These are phyloP conservation scores for Solanum tarijense DNA, from an alignment of 257 asterid genomes.

Conservation along the genomic window DNA sequence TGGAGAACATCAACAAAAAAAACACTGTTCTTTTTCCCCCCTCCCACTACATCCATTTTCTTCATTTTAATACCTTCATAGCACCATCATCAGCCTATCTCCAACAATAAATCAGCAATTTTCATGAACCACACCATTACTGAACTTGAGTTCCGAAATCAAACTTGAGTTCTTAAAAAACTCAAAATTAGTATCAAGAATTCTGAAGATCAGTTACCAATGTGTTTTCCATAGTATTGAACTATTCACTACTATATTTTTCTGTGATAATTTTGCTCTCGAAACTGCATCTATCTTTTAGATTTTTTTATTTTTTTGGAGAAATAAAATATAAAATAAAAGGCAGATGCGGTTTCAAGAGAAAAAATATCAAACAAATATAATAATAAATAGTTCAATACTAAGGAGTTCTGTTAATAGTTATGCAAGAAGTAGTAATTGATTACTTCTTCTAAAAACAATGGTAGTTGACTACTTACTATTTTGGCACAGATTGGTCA, in stretches of 20 bases:
- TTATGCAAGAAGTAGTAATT: not conserved
- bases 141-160: not conserved
- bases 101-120: not conserved
- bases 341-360: not conserved
- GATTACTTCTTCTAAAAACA: not conserved
- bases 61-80: not conserved
- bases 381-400: not conserved
- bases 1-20: not conserved
- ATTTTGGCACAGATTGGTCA: not conserved
- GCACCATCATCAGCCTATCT: not conserved
- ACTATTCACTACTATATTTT: not conserved
- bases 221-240: not conserved
- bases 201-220: not conserved
- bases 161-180: not conserved
- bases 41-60: not conserved
- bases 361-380: not conserved
- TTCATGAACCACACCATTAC: not conserved
- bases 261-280: not conserved
- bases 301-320: not conserved
- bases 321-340: not conserved
- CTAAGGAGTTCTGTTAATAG: not conserved
- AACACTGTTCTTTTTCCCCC: not conserved
- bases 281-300: not conserved
- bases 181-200: not conserved
- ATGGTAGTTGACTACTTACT: not conserved